Conservation (phyloP, 176 grass and related monocot genomes). For the Oryza rufipogon region DNA sequence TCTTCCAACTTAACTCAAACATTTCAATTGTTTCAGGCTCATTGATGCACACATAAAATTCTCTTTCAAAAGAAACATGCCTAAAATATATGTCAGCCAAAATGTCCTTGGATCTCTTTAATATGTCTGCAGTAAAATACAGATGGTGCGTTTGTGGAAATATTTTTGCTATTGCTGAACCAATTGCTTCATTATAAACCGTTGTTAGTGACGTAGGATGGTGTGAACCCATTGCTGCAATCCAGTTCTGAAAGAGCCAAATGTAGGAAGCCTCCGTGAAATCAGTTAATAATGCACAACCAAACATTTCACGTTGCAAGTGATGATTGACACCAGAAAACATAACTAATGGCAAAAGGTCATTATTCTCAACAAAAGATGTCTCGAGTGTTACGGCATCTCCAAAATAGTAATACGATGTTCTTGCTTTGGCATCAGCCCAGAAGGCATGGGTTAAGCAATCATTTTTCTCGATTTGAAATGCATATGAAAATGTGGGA, state of each 20-base stretch:
- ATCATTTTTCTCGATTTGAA: conserved; percentile 68
- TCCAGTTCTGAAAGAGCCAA: conserved; percentile 72
- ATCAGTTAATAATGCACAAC: conserved; percentile 61
- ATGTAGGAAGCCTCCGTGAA: conserved; percentile 52
- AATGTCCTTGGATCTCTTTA: conserved; percentile 53
- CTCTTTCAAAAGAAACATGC: conserved; percentile 45
- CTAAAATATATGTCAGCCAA: conserved; percentile 51
- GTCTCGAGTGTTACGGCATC: conserved; percentile 71
- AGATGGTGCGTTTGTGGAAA: conserved; percentile 60
- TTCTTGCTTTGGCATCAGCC: conserved; percentile 63
- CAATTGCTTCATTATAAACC: conserved; percentile 45
- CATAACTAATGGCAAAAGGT: conserved; percentile 67
- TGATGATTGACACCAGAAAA: conserved; percentile 68
- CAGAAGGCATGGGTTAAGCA: conserved; percentile 68
- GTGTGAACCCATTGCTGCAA: conserved; percentile 51
- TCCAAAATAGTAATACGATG: conserved; percentile 66
- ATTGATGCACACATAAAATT: conserved; percentile 52
- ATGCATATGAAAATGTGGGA: conserved; percentile 66
- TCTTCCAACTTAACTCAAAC: conserved; percentile 60
- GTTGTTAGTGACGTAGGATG: conserved; percentile 56
- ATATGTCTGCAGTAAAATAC: conserved; percentile 50
- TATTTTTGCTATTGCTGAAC: conserved; percentile 53
- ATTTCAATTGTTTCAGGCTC: conserved; percentile 49
- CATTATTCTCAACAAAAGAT: conserved; percentile 51
- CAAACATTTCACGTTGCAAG: conserved; percentile 57